phyloP scores from a whole-genome alignment of 2,329 filamentous ascomycete species.

The Chrysoporthe cubensis region DNA sequence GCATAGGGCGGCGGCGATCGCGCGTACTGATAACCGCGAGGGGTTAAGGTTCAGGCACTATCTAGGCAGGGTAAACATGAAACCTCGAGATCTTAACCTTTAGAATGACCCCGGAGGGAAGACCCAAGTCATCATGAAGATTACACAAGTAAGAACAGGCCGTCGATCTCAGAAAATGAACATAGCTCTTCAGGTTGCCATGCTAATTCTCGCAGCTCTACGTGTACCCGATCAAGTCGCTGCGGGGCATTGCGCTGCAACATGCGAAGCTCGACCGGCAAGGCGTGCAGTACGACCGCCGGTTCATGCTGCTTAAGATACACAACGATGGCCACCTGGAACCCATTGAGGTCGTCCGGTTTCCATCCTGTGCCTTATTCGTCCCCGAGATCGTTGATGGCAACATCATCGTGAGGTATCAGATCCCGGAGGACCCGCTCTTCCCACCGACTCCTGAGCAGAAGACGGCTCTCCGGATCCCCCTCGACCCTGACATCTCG shows the following conservation, averaged over 20 bases:
- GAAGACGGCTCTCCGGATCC: slow-evolving; percentile 53
- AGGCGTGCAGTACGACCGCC: slow-evolving; percentile 68
- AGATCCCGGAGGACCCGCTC: slow-evolving; percentile 43
- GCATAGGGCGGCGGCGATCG: not conserved
- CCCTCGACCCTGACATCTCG: slow-evolving; percentile 56
- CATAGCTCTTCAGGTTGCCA: slow-evolving; percentile 3
- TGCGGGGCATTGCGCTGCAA: slow-evolving; percentile 63
- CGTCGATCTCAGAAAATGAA: not conserved
- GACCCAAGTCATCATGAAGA: slow-evolving; percentile 14
- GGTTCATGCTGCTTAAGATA: slow-evolving; percentile 70
- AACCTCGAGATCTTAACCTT: too few species aligned
- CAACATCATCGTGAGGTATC: slow-evolving; percentile 49
- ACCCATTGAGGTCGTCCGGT: slow-evolving; percentile 63
- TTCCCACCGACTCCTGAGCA: slow-evolving; percentile 44
- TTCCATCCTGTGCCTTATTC: slow-evolving; percentile 68
- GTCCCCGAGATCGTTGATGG: slow-evolving; percentile 54
- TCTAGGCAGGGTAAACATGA: too few species aligned
- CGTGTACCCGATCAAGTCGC: slow-evolving; percentile 74
- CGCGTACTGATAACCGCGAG: not conserved
- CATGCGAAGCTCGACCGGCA: slow-evolving; percentile 60
- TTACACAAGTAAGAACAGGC: slow-evolving; percentile 17
- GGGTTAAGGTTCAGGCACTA: not conserved
- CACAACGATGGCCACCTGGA: slow-evolving; percentile 45
- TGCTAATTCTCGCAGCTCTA: slow-evolving; percentile 55
- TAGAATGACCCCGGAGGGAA: too few species aligned